Conservation (phyloP, 164 flowering plant genomes). For the Stephania yunnanensis region DNA sequence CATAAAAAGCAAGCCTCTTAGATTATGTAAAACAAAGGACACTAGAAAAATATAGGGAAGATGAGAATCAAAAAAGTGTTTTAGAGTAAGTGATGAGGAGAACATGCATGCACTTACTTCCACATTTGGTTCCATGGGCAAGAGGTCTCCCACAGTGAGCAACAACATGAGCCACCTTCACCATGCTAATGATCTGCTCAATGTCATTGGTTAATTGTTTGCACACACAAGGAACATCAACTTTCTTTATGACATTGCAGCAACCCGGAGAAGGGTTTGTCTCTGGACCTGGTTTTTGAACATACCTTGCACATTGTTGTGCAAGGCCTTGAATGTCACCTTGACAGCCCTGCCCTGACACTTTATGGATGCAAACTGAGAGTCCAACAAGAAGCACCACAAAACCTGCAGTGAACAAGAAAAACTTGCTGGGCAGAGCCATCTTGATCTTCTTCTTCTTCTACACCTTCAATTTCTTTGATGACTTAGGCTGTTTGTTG, state of each 20-base stretch:
- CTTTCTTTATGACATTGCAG: conserved; percentile 20
- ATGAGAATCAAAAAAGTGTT: not conserved
- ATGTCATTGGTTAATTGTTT: conserved; percentile 21
- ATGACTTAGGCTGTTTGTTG: not conserved
- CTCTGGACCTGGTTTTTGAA: conserved; percentile 18
- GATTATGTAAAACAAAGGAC: not conserved
- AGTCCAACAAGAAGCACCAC: not conserved
- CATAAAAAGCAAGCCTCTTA: not conserved
- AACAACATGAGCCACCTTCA: conserved; percentile 30
- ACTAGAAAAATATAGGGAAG: not conserved
- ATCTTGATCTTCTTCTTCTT: not conserved
- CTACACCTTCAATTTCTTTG: not conserved
- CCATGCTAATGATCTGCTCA: conserved; percentile 30
- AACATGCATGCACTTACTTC: conserved; percentile 20
- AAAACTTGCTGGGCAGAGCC: not conserved
- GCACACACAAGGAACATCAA: conserved; percentile 34
- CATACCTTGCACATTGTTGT: conserved; percentile 21
- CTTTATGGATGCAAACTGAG: not conserved
- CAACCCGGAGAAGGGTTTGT: conserved; percentile 23
- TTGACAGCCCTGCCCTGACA: conserved; percentile 11
- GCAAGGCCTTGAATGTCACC: conserved; percentile 20
- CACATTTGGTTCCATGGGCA: conserved; percentile 30
- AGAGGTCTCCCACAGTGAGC: conserved; percentile 22
- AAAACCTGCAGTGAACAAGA: not conserved
- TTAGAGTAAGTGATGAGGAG: not conserved